A percentile compares a stretch with the other conserved stretches of the same genome.
These are phyloP conservation scores for Apophysomyces trapeziformis DNA, from an alignment of 371 early-diverging fungal genomes.

Conservation along the genomic window DNA sequence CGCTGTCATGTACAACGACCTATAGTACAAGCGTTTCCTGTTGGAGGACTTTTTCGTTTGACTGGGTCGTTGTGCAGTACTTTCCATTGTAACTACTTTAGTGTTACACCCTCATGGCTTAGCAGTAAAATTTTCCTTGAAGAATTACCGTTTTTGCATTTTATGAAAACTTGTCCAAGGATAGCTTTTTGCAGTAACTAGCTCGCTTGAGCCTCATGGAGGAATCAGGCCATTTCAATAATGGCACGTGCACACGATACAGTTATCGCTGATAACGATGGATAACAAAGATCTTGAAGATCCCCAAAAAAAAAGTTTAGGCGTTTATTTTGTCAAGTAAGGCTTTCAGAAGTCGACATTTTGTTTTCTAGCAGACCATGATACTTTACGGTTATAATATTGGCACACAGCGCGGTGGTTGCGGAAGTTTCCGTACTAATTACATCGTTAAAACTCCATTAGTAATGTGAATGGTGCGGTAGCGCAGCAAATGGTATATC, in stretches of 20 bases:
- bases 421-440: not conserved
- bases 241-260: slow-evolving; percentile 4
- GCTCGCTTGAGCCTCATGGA: not conserved
- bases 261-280: slow-evolving; percentile 14
- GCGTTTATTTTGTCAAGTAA: no score
- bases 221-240: slow-evolving; percentile 6
- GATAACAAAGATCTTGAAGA: slow-evolving; percentile 11
- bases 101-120: not conserved
- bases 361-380: no score
- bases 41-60: not conserved
- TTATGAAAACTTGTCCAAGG: slow-evolving; percentile 6
- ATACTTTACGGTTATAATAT: no score
- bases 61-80: not conserved
- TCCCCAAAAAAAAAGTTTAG: not conserved
- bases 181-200: not conserved
- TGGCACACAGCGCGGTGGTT: not conserved
- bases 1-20: not conserved
- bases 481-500: not conserved
- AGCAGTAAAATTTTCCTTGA: not conserved
- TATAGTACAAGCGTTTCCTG: not conserved
- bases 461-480: not conserved
- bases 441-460: not conserved
- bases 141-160: not conserved
- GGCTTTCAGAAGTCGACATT: no score
- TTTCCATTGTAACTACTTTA: not conserved